phyloP scores from a whole-genome alignment of 2,329 filamentous ascomycete species.

The Scolecobasidium constrictum region DNA sequence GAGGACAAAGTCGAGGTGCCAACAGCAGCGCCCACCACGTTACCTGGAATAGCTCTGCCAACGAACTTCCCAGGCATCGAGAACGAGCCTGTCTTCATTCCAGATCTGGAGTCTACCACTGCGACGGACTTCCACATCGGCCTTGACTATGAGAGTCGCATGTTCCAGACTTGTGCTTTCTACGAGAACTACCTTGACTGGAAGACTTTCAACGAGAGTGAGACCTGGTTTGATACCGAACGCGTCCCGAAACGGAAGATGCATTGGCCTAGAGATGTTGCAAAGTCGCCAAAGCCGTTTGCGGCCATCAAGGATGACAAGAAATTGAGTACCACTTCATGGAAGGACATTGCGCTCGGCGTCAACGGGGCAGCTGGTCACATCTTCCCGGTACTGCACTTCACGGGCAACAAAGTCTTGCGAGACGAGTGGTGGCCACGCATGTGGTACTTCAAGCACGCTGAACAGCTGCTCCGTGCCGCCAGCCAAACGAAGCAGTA shows the following conservation, averaged over 20 bases:
- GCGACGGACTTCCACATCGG: conserved; percentile 23
- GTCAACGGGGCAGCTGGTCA: conserved; percentile 28
- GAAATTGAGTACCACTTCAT: conserved; percentile 7
- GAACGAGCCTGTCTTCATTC: conserved; percentile 11
- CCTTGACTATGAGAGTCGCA: conserved; percentile 30
- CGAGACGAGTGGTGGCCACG: conserved; percentile 22
- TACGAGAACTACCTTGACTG: conserved; percentile 26
- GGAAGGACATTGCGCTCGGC: conserved; percentile 19
- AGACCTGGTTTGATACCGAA: background rate
- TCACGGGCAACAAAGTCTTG: conserved; percentile 27
- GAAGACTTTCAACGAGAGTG: conserved; percentile 20
- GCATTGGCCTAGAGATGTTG: background rate
- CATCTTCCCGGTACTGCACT: conserved; percentile 29
- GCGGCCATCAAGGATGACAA: background rate
- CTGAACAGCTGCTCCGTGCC: conserved; percentile 19
- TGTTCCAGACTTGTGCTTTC: conserved; percentile 30
- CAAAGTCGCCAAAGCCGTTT: background rate
- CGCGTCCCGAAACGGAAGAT: background rate
- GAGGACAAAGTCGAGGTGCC: too few species aligned
- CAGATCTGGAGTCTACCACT: conserved; percentile 4
- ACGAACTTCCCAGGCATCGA: background rate
- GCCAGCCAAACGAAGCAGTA: background rate
- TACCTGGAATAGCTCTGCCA: background rate
- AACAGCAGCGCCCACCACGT: too few species aligned
- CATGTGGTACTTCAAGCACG: conserved; percentile 30